Conservation (phyloP, 2,329 filamentous ascomycete species). For the Alternaria ethzedia region DNA sequence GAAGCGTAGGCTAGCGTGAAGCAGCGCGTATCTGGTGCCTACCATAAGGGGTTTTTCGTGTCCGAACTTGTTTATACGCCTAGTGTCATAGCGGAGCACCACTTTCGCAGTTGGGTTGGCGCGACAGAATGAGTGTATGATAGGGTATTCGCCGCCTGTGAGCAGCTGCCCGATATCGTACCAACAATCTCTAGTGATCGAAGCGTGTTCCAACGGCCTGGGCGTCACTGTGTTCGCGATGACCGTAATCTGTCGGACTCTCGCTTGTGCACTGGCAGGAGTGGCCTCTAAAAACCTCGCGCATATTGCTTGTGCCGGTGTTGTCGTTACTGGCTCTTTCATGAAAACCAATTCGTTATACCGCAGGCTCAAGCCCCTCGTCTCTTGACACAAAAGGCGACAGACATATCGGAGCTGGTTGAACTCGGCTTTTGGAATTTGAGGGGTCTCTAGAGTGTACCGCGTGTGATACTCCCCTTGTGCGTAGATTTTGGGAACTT, state of each 20-base stretch:
- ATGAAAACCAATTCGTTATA: neutral
- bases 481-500: neutral
- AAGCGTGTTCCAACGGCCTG: neutral
- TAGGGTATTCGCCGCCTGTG: neutral
- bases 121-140: neutral
- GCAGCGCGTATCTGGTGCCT: neutral
- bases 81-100: neutral
- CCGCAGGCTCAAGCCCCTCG: neutral
- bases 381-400: neutral
- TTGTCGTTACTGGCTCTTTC: neutral
- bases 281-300: neutral
- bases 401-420: neutral
- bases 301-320: neutral
- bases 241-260: neutral
- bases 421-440: neutral
- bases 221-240: neutral
- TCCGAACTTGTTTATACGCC: neutral
- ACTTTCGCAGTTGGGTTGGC: neutral
- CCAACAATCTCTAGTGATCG: neutral
- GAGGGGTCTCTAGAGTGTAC: neutral
- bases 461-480: neutral
- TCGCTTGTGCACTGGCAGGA: neutral
- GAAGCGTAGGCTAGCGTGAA: neutral
- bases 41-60: neutral
- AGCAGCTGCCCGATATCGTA: neutral